Evolutionary conservation across 2,329 filamentous ascomycete species (phyloP), one percentile per base, ranked within the genome.

Genomic region (Huntiella omanensis): DNA sequence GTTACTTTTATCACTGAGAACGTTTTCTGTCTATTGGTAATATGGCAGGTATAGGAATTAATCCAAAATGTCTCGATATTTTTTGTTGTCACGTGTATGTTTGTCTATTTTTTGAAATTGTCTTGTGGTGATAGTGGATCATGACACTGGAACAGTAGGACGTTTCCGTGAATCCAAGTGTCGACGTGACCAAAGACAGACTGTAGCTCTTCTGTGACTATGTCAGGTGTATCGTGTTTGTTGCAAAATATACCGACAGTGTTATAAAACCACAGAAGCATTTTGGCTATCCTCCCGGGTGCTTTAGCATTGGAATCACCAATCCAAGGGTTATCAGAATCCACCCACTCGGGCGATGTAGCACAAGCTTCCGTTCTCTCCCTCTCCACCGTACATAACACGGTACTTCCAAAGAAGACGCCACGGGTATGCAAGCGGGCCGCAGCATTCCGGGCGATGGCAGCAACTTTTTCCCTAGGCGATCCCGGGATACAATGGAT

Each of bases 131-230:
- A 28, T 28, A 8, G 22, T 17, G 33, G 36, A 33, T n/a, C 12
- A 32, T 16, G 41, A 16, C 44, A 41, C 55, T 42, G 44, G 48
- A 63, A 67, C n/a, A 67, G 46, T 53, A 67, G 43, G 22, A 55
- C 52, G 48, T 57, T 57, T 0, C 64, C 64, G 10, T 64, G 56
- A 12, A 64, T 47, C 53, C 57, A 58, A 0, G 57, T 58, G 48
- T 65, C 59, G 1, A 66, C 63, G 22, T 59, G 55, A 13, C 57
- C 57, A 45, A 66, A 67, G 36, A 57, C 55, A 35, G 54, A 51
- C 46, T 55, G 49, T 22, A 67, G 52, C 8, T 54, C 61, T 12
- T 52, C 49, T 40, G 59, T 57, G 22, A 65, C 54, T 3, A 54
- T 57, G 44, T 59, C 59, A 32, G 50, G 48, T 4, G 45, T 57